These are phyloP conservation scores for Phytopythium aichiense DNA, from an alignment of 352 stramenopile genomes.

Conservation along the genomic window DNA sequence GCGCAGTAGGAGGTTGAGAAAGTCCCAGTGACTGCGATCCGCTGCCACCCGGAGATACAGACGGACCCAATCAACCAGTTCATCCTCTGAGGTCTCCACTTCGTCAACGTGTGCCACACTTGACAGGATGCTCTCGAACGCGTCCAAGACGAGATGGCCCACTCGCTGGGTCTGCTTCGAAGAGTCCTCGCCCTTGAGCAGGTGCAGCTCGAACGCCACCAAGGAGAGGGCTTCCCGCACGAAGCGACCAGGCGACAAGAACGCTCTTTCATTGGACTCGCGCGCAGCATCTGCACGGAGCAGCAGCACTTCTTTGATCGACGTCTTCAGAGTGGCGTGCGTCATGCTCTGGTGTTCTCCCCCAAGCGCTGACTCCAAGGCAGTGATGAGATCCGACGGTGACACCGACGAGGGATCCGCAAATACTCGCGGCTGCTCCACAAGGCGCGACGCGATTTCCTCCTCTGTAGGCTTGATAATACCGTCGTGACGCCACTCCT, in stretches of 20 bases:
- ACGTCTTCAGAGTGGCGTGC: constrained; percentile 37
- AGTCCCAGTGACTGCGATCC: constrained; percentile 32
- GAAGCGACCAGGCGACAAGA: constrained; percentile 3
- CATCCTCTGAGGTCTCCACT: background rate
- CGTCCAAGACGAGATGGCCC: constrained; percentile 58
- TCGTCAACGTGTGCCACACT: background rate
- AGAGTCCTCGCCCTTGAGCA: constrained; percentile 9
- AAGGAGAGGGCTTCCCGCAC: constrained; percentile 16
- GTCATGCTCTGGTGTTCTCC: constrained; percentile 18
- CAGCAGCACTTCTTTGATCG: constrained; percentile 28
- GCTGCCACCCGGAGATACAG: constrained; percentile 24
- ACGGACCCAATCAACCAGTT: constrained; percentile 13
- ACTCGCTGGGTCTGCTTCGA: constrained; percentile 42
- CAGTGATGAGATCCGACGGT: constrained; percentile 20
- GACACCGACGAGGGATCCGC: constrained; percentile 19
- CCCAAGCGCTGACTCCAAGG: constrained; percentile 26
- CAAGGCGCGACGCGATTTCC: constrained; percentile 13
- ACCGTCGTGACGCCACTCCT: constrained; percentile 32
- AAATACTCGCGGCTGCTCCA: constrained; percentile 31
- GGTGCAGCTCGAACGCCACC: constrained; percentile 6
- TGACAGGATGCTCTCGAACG: constrained; percentile 24
- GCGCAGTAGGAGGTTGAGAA: constrained; percentile 40
- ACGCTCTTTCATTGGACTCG: background rate
- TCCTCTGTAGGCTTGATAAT: constrained; percentile 48
- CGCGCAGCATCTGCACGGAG: constrained; percentile 3